These are phyloP conservation scores for Zostera marina DNA, from an alignment of 116 monocot species.

Conservation along the genomic window DNA sequence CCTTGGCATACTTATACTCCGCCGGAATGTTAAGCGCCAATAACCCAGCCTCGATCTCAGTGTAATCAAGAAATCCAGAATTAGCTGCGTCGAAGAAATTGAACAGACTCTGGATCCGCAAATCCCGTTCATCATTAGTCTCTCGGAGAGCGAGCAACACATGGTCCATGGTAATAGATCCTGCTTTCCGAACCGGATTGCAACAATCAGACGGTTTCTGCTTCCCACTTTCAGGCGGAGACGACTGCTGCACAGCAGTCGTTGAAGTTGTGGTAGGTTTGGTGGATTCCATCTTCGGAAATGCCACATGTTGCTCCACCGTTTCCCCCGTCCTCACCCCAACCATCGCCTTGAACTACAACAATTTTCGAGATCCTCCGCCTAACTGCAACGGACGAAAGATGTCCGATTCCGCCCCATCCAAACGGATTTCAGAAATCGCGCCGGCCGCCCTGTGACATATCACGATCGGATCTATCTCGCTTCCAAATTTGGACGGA, in stretches of 20 bases:
- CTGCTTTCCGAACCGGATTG: conserved; percentile 49
- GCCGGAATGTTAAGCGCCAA: conserved; percentile 55
- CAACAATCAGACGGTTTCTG: conserved; percentile 17
- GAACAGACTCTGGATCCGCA: conserved; percentile 74
- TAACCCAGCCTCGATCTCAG: conserved; percentile 63
- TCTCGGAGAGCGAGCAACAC: conserved; percentile 74
- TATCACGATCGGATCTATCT: too few species aligned
- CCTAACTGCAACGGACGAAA: too few species aligned
- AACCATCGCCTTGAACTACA: conserved; percentile 6
- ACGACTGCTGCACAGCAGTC: not conserved
- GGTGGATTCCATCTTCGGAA: conserved; percentile 14
- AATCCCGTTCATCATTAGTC: conserved; percentile 65
- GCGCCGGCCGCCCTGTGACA: too few species aligned
- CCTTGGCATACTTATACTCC: conserved; percentile 90
- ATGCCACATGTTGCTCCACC: conserved; percentile 16
- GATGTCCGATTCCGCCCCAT: too few species aligned
- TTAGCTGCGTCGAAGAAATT: conserved; percentile 50
- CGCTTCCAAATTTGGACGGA: too few species aligned
- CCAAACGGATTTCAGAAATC: too few species aligned
- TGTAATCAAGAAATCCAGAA: conserved; percentile 45
- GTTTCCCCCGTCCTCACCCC: conserved; percentile 18
- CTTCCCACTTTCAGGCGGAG: conserved; percentile 3
- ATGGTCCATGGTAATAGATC: conserved; percentile 55
- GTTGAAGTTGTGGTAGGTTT: conserved; percentile 2
- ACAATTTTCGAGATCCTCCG: not conserved